Conservation (phyloP, 768 basidiomycete species). For the Collybiopsis luxurians region DNA sequence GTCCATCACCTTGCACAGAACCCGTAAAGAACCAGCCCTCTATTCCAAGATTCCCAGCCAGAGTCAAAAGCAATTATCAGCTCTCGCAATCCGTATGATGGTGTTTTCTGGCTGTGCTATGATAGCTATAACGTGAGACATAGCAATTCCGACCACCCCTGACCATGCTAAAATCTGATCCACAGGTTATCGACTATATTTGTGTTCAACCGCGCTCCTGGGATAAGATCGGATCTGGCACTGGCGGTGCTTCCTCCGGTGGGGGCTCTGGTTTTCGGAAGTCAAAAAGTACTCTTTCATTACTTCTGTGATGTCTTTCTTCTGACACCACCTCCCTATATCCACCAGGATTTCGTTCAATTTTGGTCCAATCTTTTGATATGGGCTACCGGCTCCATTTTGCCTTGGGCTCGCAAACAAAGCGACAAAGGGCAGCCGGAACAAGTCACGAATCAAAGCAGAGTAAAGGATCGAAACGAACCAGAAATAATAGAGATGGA, state of each 20-base stretch:
- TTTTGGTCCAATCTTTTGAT: neutral
- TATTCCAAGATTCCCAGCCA: neutral
- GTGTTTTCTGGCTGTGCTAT: neutral
- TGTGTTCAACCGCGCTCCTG: neutral
- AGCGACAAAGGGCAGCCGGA: neutral
- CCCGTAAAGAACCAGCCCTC: neutral
- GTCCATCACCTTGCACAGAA: neutral
- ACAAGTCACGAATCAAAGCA: neutral
- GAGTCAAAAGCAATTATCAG: neutral
- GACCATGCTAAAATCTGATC: neutral
- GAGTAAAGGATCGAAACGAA: neutral
- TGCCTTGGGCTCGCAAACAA: neutral
- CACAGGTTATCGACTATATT: neutral
- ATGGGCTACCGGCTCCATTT: neutral
- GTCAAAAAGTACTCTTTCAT: neutral
- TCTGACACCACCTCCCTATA: too few species aligned
- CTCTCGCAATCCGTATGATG: neutral
- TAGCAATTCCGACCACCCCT: too few species aligned
- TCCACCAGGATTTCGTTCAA: slow-evolving; percentile 1
- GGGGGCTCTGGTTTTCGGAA: neutral
- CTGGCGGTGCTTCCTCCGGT: neutral
- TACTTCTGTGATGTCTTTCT: too few species aligned
- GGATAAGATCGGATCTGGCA: neutral
- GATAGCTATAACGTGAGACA: neutral
- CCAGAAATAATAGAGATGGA: neutral